Evolutionary conservation across 2,329 filamentous ascomycete genomes (phyloP).

Genomic region (Aciculosporium take): DNA sequence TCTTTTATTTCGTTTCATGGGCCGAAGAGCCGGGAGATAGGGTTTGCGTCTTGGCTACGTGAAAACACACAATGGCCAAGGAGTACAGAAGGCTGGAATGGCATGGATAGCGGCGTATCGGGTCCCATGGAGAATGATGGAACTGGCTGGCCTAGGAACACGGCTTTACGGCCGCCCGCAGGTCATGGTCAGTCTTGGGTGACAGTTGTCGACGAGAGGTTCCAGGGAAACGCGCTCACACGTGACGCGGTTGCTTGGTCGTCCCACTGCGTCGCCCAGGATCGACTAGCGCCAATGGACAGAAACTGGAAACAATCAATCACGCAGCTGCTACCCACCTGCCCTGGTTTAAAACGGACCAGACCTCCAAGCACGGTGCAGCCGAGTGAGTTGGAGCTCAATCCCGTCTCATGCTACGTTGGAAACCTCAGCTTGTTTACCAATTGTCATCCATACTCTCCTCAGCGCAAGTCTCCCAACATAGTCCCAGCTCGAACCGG

Average conservation of each 20-base stretch:
- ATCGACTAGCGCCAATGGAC: constrained; percentile 20
- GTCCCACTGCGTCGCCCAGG: constrained; percentile 4
- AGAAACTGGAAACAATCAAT: constrained; percentile 11
- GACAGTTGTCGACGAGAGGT: too few relatives aligned
- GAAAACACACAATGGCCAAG: too few relatives aligned
- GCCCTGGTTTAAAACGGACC: constrained; percentile 13
- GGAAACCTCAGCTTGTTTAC: constrained; percentile 4
- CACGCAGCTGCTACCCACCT: constrained; percentile 12
- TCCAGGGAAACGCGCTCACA: too few relatives aligned
- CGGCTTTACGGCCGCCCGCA: too few relatives aligned
- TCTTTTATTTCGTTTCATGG: too few relatives aligned
- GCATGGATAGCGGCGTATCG: too few relatives aligned
- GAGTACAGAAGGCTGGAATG: too few relatives aligned
- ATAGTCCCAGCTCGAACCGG: neutral
- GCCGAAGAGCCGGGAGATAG: too few relatives aligned
- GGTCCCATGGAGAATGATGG: too few relatives aligned
- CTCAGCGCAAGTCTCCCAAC: neutral
- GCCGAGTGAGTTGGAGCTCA: constrained; percentile 12
- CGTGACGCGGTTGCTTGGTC: constrained; percentile 6
- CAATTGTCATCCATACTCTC: neutral
- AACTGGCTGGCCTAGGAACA: too few relatives aligned
- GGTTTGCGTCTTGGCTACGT: too few relatives aligned
- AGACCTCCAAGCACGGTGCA: constrained; percentile 6
- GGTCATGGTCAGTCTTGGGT: too few relatives aligned
- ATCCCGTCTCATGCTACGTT: constrained; percentile 12